A percentile compares a stretch with the other conserved stretches of the same genome.
These are phyloP conservation scores for Vitis amurensis DNA, from an alignment of 164 flowering plant species.

Conservation along the genomic window DNA sequence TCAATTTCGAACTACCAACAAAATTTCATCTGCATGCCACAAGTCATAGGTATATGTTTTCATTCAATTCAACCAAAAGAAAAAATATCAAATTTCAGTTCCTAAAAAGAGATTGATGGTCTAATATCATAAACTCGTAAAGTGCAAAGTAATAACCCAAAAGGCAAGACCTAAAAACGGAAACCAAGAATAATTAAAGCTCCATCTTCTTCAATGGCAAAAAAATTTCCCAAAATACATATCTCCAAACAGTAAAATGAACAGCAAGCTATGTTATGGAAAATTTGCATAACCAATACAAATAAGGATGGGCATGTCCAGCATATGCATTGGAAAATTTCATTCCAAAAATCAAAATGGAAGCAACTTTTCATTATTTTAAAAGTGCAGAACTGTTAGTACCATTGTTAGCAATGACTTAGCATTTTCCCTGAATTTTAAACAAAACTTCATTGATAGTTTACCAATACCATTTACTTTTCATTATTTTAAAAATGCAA, in stretches of 20 bases:
- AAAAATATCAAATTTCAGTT: not conserved
- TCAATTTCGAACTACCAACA: not conserved
- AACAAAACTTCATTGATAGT: not conserved
- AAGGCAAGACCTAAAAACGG: not conserved
- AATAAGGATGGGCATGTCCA: not conserved
- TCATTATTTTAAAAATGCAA: not conserved
- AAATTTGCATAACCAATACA: not conserved
- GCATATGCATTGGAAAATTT: not conserved
- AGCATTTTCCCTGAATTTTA: not conserved
- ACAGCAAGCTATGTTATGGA: not conserved
- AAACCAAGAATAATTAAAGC: not conserved
- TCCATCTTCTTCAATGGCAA: no score
- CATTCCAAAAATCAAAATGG: not conserved
- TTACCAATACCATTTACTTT: not conserved
- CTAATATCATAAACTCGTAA: not conserved
- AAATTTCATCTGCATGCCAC: not conserved
- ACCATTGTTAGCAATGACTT: not conserved
- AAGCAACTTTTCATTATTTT: not conserved
- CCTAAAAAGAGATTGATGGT: no score
- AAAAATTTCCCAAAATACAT: no score
- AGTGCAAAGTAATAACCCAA: no score
- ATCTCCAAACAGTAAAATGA: no score
- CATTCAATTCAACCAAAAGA: not conserved
- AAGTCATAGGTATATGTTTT: not conserved
- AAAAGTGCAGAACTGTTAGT: not conserved